phyloP scores from a whole-genome alignment of 345 rosid species.

The Salix dunnii region DNA sequence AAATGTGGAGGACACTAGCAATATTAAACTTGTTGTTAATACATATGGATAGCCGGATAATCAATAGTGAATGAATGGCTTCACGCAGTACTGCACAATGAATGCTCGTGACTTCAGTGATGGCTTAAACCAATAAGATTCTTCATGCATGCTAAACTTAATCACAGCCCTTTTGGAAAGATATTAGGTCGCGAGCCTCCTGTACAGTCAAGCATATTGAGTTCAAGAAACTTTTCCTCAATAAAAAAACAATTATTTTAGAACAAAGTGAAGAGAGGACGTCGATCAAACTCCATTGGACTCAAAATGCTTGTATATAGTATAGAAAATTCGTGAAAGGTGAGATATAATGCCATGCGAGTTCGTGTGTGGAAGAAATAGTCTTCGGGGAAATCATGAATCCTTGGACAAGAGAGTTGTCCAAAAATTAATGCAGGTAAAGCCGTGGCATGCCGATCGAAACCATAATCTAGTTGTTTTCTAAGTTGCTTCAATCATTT shows the following conservation, averaged over 20 bases:
- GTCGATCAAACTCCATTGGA: not conserved
- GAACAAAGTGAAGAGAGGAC: not conserved
- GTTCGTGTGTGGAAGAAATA: not conserved
- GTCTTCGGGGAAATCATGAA: not conserved
- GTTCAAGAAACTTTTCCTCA: not conserved
- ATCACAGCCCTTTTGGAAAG: not conserved
- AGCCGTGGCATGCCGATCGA: not conserved
- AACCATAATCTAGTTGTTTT: not conserved
- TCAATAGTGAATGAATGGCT: not conserved
- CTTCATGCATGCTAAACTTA: conserved; percentile 22
- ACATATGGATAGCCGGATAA: not conserved
- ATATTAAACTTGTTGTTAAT: no score
- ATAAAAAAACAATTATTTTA: not conserved
- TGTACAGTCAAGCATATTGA: not conserved
- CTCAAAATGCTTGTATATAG: not conserved
- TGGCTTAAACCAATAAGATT: conserved; percentile 10
- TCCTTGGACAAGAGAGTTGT: not conserved
- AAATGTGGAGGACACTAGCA: not conserved
- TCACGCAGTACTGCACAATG: not conserved
- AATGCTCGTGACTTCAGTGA: not conserved
- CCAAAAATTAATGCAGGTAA: not conserved
- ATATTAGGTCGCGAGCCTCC: conserved; percentile 1
- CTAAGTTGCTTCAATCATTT: not conserved
- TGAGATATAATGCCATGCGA: not conserved
- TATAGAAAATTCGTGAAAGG: not conserved